These are phyloP conservation scores for Solanum chiquidenum DNA, from an alignment of 257 asterid species.

Conservation along the genomic window DNA sequence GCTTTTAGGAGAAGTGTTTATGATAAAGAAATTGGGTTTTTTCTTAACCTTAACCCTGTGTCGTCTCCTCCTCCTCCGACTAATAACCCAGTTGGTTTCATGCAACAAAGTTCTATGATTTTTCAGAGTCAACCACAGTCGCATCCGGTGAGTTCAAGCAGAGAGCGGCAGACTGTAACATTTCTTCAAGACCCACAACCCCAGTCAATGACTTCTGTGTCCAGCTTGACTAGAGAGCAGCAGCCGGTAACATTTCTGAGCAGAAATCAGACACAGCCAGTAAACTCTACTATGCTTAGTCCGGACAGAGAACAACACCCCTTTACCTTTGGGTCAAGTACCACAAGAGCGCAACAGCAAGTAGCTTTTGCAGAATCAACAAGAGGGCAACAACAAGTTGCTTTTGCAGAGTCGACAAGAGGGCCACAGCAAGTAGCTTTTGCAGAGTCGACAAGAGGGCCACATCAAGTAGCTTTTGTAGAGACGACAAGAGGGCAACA, in stretches of 20 bases:
- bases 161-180: slow-evolving; percentile 3
- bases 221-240: slow-evolving; percentile 5
- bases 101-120: slow-evolving; percentile 2
- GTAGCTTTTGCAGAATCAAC: neutral
- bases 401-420: slow-evolving; percentile 7
- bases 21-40: slow-evolving; percentile 55
- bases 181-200: neutral
- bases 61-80: neutral
- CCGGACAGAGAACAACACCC: slow-evolving; percentile 26
- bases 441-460: neutral
- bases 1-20: slow-evolving; percentile 50
- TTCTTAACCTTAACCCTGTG: neutral
- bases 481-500: slow-evolving; percentile 12
- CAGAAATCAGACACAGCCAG: slow-evolving; percentile 15
- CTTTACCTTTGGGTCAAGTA: slow-evolving; percentile 28
- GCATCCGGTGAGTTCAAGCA: neutral
- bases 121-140: neutral
- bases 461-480: neutral
- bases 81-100: neutral
- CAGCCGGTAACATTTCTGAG: slow-evolving; percentile 22
- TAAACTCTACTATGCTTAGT: slow-evolving; percentile 18
- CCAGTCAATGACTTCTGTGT: neutral
- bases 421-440: neutral
- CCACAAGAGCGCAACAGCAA: slow-evolving; percentile 15
- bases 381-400: slow-evolving; percentile 14